Percentiles rank a stretch among this genome's conserved stretches.
Evolutionary conservation across 331 rosid species (phyloP).

Genomic region (Telfairia occidentalis): DNA sequence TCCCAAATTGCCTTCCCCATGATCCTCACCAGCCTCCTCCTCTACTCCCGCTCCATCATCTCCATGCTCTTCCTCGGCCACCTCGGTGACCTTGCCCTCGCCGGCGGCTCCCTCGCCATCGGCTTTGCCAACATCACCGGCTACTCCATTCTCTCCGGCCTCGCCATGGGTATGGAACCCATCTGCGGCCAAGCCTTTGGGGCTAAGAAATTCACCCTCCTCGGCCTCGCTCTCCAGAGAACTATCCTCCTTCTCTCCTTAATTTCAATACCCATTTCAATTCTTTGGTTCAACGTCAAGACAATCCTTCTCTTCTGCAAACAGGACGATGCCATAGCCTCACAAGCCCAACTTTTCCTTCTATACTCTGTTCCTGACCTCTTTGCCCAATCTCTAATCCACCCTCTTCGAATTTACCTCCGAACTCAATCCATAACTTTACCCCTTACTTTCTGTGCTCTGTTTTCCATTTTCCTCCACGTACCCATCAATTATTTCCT

Average conservation of each 20-base stretch:
- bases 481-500: conserved; percentile 67
- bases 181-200: conserved; percentile 91
- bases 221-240: conserved; percentile 72
- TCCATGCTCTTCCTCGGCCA: conserved; percentile 93
- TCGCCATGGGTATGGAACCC: conserved; percentile 90
- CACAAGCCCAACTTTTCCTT: conserved; percentile 57
- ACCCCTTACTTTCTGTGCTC: conserved; percentile 69
- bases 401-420: conserved; percentile 79
- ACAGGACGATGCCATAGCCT: conserved; percentile 61
- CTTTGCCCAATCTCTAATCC: conserved; percentile 69
- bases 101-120: conserved; percentile 81
- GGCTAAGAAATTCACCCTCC: conserved; percentile 41
- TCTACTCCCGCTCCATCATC: conserved; percentile 80
- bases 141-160: conserved; percentile 87
- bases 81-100: conserved; percentile 67
- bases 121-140: conserved; percentile 95
- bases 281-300: conserved; percentile 76
- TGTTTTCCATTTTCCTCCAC: conserved; percentile 55
- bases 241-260: conserved; percentile 48
- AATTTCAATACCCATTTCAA: conserved; percentile 55
- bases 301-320: conserved; percentile 44
- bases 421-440: conserved; percentile 73
- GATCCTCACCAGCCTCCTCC: conserved; percentile 66
- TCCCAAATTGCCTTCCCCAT: conserved; percentile 61
- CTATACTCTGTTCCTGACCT: conserved; percentile 80